Base-by-base conservation (phyloP, 371 early-diverging fungal species). In the Mortierella sp. region DNA sequence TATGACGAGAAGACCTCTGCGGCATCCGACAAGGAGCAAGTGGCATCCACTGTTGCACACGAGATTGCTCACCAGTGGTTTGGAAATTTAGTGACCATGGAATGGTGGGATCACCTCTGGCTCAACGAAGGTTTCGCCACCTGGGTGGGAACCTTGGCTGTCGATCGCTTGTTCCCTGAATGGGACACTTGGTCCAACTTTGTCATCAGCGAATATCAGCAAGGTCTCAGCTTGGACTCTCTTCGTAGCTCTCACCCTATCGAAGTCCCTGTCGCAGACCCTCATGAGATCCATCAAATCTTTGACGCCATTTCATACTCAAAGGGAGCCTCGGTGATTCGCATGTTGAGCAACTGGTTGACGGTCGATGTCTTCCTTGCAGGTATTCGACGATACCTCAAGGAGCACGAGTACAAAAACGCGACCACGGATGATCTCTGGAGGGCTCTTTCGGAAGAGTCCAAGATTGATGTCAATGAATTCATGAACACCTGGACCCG, bases 121-220 rank as follows among this genome's bases (percentile, higher is more conserved):
- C 86, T 98, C 29, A 97, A 97, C 82, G 98, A 98, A 84, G 97
- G 97, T 14, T 97, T 97, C 85, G 98, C 97, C 19, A 96, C 97
- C 5, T 96, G 94, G 89, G 94, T 95, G n/a, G 96, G 95, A 18
- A 88, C 88, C 77, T 82, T 94, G 64, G 95, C 94, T 18, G 87
- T 91, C 43, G 92, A 93, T 73, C 81, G 91, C 60, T 63, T 95
- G 45, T 93, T 89, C 81, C 94, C 94, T 12, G 87, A 82, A 52
- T 94, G 93, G 92, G 83, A 91, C 61, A 80, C 90, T 23, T 95
- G 93, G 92, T 64, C 71, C 37, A 64, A 70, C 19, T 98, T 96
- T 83, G 85, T 94, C 16, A 81, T 73, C 23, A 87, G 88, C 30
- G 91, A 91, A 60, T 84, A 90, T 53, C 87, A 90, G 66, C 64